Conservation (phyloP, 306 rosid species). For the Senna siamea region DNA sequence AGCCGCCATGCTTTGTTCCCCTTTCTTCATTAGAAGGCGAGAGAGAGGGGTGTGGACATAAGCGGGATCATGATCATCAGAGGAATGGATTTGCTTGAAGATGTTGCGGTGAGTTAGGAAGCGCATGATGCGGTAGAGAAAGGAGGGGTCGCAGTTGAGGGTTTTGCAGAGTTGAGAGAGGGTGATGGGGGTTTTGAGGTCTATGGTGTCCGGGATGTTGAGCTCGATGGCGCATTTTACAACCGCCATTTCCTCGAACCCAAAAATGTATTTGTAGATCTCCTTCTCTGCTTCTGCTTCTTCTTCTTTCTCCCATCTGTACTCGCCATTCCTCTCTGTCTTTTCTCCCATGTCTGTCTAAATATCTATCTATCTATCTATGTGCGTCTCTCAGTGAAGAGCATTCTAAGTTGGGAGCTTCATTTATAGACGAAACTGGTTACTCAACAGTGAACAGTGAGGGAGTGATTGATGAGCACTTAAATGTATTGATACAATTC, state of each 20-base stretch:
- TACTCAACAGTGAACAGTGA: no score
- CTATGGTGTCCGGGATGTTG: constrained; percentile 66
- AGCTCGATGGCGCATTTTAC: constrained; percentile 75
- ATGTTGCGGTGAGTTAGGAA: constrained; percentile 52
- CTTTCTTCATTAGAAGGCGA: constrained; percentile 36
- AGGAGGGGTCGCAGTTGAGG: constrained; percentile 45
- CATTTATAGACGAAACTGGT: no score
- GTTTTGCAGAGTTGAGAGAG: constrained; percentile 54
- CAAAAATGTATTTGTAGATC: constrained; percentile 56
- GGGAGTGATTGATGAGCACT: no score
- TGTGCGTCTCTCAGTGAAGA: no score
- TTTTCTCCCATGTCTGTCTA: no score
- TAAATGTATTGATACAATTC: no score
- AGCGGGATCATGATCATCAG: neutral
- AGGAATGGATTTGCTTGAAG: constrained; percentile 52
- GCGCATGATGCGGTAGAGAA: constrained; percentile 56
- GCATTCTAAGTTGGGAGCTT: no score
- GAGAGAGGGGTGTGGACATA: constrained; percentile 51
- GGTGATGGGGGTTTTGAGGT: constrained; percentile 57
- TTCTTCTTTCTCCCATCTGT: constrained; percentile 21
- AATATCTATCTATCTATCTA: no score
- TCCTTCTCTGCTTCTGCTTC: constrained; percentile 44
- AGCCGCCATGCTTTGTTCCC: constrained; percentile 37
- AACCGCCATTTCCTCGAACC: constrained; percentile 62
- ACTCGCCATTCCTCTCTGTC: no score